Base-by-base conservation (phyloP, 306 rosid genomes). In the Cucurbita moschata region DNA sequence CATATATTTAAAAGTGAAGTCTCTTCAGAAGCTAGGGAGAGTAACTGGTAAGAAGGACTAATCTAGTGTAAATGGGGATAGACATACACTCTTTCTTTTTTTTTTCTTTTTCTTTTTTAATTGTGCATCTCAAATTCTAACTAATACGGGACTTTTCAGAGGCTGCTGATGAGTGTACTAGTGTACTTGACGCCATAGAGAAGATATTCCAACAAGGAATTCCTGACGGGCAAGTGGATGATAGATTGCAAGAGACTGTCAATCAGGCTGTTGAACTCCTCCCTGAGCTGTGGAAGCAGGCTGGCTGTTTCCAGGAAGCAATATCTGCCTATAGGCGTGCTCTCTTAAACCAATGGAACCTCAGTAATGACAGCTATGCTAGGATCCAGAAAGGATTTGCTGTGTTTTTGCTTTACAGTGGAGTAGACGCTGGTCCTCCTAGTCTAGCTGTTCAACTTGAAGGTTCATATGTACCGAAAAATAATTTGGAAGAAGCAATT, bases 261-360 rank as follows among this genome's bases (percentile, higher is more conserved):
- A 86, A 86, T 79, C 88, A 86, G 71, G 90, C 96, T 75, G 99
- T 91, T 53, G 99, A 91, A 89, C 91, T 94, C 77, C 96, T 91
- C 85, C 99, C 99, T 14, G 97, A 88, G 77, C 96, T 94, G 51
- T 91, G 88, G 89, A 89, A 89, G 79, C 88, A 83, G 78, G 88
- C 88, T 11, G 87, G 92, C 70, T 65, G 79, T 81, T 79, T 73
- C 77, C 85, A 81, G 23, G 99, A 95, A 81, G 86, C 96, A 67
- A 81, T 91, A 46, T 65, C 82, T 60, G 90, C 96, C 63, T 95
- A 91, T 81, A 83, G 99, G 62, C 88, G 91, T 53, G 96, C 97
- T 44, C 92, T 95, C 61, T 87, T 91, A 56, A 82, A 92, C 82
- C 91, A 84, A 71, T 95, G 99, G 99, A 95, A 95, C 89, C 92